These are phyloP conservation scores for Didymosphaeria variabile DNA, from an alignment of 2,329 filamentous ascomycete species.

Conservation along the genomic window DNA sequence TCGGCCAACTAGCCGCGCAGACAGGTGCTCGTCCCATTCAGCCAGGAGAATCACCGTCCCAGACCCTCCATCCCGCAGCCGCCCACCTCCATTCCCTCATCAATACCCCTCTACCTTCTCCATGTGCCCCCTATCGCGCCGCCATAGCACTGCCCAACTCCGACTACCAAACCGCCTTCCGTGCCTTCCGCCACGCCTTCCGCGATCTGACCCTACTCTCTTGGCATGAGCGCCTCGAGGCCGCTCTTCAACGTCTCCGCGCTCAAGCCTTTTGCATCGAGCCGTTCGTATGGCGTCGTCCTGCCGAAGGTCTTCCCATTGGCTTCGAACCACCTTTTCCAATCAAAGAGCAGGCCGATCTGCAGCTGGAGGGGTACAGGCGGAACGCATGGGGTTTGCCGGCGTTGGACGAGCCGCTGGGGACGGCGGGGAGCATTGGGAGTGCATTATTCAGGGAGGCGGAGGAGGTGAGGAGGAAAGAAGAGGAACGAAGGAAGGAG, in stretches of 20 bases:
- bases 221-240: slow-evolving; percentile 53
- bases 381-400: slow-evolving; percentile 24
- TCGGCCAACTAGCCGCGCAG: slow-evolving; percentile 23
- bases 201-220: slow-evolving; percentile 48
- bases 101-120: slow-evolving; percentile 11
- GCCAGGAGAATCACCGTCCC: background rate
- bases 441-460: slow-evolving; percentile 10
- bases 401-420: slow-evolving; percentile 17
- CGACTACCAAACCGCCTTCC: slow-evolving; percentile 45
- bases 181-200: slow-evolving; percentile 52
- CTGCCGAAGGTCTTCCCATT: slow-evolving; percentile 14
- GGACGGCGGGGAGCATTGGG: slow-evolving; percentile 19
- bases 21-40: background rate
- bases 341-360: slow-evolving; percentile 3
- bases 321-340: slow-evolving; percentile 12
- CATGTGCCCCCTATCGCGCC: slow-evolving; percentile 23
- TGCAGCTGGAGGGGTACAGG: slow-evolving; percentile 16
- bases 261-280: slow-evolving; percentile 27
- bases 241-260: slow-evolving; percentile 29
- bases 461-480: slow-evolving; percentile 10
- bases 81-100: slow-evolving; percentile 26
- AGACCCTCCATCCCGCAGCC: slow-evolving; percentile 10
- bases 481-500: slow-evolving; percentile 4
- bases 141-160: slow-evolving; percentile 43
- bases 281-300: slow-evolving; percentile 39